Percentiles rank a stretch among this genome's conserved stretches.
Evolutionary conservation across 2,329 filamentous ascomycete species (phyloP).

Genomic region (Stenocarpella maydis): DNA sequence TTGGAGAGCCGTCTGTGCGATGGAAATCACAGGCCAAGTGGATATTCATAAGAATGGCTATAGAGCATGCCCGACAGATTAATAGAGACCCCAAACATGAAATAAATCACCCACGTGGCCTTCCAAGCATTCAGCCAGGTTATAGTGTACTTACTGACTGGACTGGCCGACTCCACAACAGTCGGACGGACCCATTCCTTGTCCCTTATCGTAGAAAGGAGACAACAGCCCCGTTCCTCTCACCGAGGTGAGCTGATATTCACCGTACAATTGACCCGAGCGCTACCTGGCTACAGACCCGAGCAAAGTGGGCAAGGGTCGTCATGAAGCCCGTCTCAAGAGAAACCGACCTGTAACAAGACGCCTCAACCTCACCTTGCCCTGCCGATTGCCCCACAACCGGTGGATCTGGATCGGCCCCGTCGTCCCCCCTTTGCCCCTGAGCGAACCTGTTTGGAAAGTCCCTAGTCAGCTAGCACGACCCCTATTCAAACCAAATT

Average conservation of each 20-base stretch:
- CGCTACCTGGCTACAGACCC: slow-evolving; percentile 1
- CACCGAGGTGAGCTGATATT: not conserved
- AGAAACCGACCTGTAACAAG: slow-evolving; percentile 21
- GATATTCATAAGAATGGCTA: not conserved
- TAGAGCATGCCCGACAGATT: not conserved
- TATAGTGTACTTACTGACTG: too few relatives aligned
- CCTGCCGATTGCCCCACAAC: slow-evolving; percentile 14
- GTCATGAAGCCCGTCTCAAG: slow-evolving; percentile 6
- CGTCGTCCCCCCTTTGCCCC: slow-evolving; percentile 5
- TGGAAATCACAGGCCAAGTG: not conserved
- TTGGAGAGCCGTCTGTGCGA: not conserved
- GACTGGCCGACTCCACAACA: too few relatives aligned
- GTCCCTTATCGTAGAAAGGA: not conserved
- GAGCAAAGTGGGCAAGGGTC: slow-evolving; percentile 8
- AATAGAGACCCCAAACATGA: slow-evolving; percentile 2
- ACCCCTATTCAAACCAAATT: slow-evolving; percentile 24
- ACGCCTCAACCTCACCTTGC: slow-evolving; percentile 13
- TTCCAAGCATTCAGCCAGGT: not conserved
- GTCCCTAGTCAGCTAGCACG: not conserved
- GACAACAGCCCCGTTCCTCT: not conserved
- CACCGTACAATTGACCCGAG: not conserved
- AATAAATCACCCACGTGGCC: not conserved
- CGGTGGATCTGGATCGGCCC: slow-evolving; percentile 21
- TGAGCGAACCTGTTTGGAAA: slow-evolving; percentile 24
- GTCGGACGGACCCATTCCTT: too few relatives aligned